Conservation (phyloP, 495 filamentous ascomycete species). For the Staphylotrichum tortipilum region DNA sequence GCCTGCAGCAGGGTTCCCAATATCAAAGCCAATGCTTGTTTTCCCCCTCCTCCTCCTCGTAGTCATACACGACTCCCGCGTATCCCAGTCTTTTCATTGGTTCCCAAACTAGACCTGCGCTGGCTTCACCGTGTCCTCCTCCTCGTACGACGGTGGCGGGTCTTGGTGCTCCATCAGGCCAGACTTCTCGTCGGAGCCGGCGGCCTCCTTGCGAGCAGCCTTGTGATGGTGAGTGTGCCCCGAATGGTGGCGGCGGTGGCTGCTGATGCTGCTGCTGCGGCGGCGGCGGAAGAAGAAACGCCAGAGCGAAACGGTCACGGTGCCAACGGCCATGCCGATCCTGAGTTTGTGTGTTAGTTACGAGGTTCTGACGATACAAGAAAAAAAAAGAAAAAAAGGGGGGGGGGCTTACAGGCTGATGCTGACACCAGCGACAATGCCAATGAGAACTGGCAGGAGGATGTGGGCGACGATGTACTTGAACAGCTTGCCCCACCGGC, state of each 20-base stretch:
- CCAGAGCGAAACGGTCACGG: slow-evolving; percentile 39
- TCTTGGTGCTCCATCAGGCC: slow-evolving; percentile 36
- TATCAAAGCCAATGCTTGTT: background rate
- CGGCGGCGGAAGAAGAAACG: slow-evolving; percentile 27
- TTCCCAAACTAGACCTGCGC: background rate
- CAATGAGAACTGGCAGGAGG: slow-evolving; percentile 43
- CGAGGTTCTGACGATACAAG: background rate
- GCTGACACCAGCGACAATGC: slow-evolving; percentile 44
- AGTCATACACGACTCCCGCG: background rate
- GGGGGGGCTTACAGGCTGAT: slow-evolving; percentile 39
- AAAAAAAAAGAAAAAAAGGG: background rate
- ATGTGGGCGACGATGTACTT: slow-evolving; percentile 41
- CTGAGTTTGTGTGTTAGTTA: slow-evolving; percentile 14
- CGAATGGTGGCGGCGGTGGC: slow-evolving; percentile 12
- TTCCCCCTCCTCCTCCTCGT: too few species aligned
- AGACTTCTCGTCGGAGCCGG: slow-evolving; percentile 31
- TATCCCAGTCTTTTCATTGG: background rate
- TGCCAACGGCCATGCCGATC: slow-evolving; percentile 45
- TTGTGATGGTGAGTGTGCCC: slow-evolving; percentile 21
- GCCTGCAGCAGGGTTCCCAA: background rate
- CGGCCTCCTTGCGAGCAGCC: slow-evolving; percentile 22
- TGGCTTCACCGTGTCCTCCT: slow-evolving; percentile 10
- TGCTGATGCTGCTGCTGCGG: slow-evolving; percentile 9
- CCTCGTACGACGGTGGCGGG: slow-evolving; percentile 33
- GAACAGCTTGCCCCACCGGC: slow-evolving; percentile 35